Evolutionary conservation across 2,329 filamentous ascomycete species (phyloP), one percentile per base, ranked within the genome.

Genomic region (Colletotrichum theobromicola): DNA sequence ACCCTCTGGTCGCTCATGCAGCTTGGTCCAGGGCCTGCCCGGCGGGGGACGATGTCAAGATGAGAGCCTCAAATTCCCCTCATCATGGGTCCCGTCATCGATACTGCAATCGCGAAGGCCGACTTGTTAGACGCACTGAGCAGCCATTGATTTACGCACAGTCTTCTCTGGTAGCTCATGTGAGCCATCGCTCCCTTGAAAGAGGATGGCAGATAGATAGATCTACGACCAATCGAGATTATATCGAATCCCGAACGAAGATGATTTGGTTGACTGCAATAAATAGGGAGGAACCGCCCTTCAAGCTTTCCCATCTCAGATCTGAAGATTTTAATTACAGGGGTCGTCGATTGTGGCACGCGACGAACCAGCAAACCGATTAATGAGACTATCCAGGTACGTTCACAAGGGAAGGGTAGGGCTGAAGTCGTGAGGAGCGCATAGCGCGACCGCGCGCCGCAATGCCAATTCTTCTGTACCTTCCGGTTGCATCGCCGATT

Each of bases 401-500:
- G 42, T 10, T 62, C 64, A 62, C 32, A 24, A 46, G 55, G 16
- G n/a, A 21, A n/a, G 32, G 57, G 35, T 35, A 63, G 34, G 68
- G 72, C 62, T 74, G 57, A 72, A 28, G 7, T 67, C 42, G 30
- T 35, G n/a, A 55, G 21, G 65, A n/a, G n/a, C n/a, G n/a, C n/a
- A n/a, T n/a, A n/a, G n/a, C n/a, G n/a, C n/a, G n/a, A n/a, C 42
- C 28, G 57, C 65, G 50, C n/a, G 28, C 57, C 6, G 6, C 26
- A 55, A 42, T 24, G 16, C n/a, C 50, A 50, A 35, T n/a, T 16
- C 28, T 21, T 50, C 26, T 18, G n/a, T 6, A 34, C 50, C 57
- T 18, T 28, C 67, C 21, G 50, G 60, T 24, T 35, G 60, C 50
- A 72, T 74, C 72, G 72, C 62, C 67, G 72, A 62, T 74, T 26